These are phyloP conservation scores for Stephania japonica DNA, from an alignment of 164 flowering plant genomes.

Conservation along the genomic window DNA sequence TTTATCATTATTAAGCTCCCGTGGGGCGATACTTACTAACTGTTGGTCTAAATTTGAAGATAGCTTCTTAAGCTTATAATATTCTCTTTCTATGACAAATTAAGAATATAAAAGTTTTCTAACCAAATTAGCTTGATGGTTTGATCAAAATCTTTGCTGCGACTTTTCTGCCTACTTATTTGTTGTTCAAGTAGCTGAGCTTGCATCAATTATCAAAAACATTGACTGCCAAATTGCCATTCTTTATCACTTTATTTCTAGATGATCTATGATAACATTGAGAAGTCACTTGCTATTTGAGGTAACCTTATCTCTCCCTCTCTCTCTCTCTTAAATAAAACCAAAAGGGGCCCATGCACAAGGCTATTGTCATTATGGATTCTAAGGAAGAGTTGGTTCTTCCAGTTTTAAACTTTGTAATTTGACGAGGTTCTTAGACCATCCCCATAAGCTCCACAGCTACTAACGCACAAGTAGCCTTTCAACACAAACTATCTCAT, in stretches of 20 bases:
- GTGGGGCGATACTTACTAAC: not conserved
- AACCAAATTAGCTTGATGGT: no score
- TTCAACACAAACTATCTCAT: not conserved
- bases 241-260: not conserved
- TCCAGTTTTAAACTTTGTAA: not conserved
- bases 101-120: not conserved
- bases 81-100: not conserved
- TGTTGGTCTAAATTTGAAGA: not conserved
- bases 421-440: not conserved
- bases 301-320: not conserved
- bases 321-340: not conserved
- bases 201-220: not conserved
- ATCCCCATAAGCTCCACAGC: not conserved
- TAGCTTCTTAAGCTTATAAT: not conserved
- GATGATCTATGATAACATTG: not conserved
- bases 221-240: not conserved
- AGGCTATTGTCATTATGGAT: not conserved
- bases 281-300: not conserved
- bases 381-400: not conserved
- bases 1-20: not conserved
- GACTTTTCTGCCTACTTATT: not conserved
- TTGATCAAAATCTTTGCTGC: not conserved
- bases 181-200: not conserved
- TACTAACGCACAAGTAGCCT: not conserved
- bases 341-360: not conserved